Base-by-base conservation (phyloP, 1,284 basidiomycete genomes). In the Leccinum angustisporum region DNA sequence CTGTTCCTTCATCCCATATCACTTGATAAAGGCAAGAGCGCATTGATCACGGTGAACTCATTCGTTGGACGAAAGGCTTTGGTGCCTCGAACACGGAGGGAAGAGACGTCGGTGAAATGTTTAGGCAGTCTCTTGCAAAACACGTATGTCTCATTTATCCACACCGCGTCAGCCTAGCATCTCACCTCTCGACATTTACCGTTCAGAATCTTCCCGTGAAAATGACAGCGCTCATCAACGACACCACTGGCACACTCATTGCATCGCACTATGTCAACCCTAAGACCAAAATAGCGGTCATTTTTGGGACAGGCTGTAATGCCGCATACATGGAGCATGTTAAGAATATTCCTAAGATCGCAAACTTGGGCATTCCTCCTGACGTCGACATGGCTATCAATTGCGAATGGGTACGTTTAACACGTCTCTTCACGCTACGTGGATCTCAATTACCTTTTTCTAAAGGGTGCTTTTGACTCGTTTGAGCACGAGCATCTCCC, bases 41-140 rank as follows among this genome's bases (percentile, higher is more conserved):
- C 57, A 99, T 99, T 70, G 95, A 99, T 77, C 95, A 98, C 70
- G 97, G 95, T 54, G 86, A 87, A 67, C 88, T 99, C 52, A 94
- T 98, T 68, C 91, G 96, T 38, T 99, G 97, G 97, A 99, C 97
- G 53, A 99, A 99, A 78, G 97, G 97, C 66, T 99, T 99, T 71
- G 95, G 95, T 43, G 93, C 93, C 1, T 77, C 87, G 6, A 95
- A 96, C 74, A 95, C 94, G 21, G 97, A 99, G 77, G 96, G 95
- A 14, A 81, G 86, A 61, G 94, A 99, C 74, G 95, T 97, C 34
- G 95, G 92, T 5, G 91, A 82, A 54, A 95, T 99, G 93, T 97
- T 99, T 81, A 83, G 86, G 59, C 78, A 89, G 65, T 90, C 92
- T 33, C 84, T 99, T 56, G 81, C 84, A 65, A 93, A 86, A 84